Percentiles rank a stretch among this genome's conserved stretches.
These are phyloP conservation scores for Aspergillus jensenii DNA, from an alignment of 2,329 filamentous ascomycete genomes.

Conservation along the genomic window DNA sequence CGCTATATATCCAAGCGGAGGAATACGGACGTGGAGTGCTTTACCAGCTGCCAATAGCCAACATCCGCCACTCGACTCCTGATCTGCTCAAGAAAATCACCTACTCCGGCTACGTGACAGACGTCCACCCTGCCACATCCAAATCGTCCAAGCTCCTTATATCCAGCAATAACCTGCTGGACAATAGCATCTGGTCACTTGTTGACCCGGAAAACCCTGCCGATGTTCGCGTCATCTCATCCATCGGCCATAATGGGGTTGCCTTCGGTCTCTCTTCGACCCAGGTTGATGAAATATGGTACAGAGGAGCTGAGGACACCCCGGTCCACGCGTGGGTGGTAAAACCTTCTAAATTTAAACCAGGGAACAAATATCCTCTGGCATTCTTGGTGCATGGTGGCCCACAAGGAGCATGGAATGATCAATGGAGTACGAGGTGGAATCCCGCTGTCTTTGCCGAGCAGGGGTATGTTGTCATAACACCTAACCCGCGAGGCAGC, in stretches of 20 bases:
- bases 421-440: slow-evolving; percentile 56
- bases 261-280: slow-evolving; percentile 42
- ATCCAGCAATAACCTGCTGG: slow-evolving; percentile 44
- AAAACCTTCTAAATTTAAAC: slow-evolving; percentile 48
- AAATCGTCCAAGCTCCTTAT: slow-evolving; percentile 41
- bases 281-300: slow-evolving; percentile 49
- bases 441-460: slow-evolving; percentile 59
- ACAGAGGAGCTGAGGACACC: slow-evolving; percentile 44
- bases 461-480: slow-evolving; percentile 61
- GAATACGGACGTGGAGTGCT: slow-evolving; percentile 43
- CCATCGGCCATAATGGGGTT: slow-evolving; percentile 35
- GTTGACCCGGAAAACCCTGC: slow-evolving; percentile 35
- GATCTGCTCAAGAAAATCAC: slow-evolving; percentile 40
- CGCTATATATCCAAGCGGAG: slow-evolving; percentile 42
- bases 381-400: slow-evolving; percentile 57
- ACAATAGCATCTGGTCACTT: slow-evolving; percentile 46
- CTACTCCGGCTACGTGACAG: slow-evolving; percentile 41
- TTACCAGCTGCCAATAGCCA: slow-evolving; percentile 39
- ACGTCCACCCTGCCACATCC: slow-evolving; percentile 35
- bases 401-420: slow-evolving; percentile 52
- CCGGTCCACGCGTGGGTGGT: slow-evolving; percentile 49
- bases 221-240: slow-evolving; percentile 37
- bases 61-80: slow-evolving; percentile 29
- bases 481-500: slow-evolving; percentile 60
- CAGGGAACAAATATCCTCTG: slow-evolving; percentile 51